Evolutionary conservation across 768 basidiomycete genomes (phyloP).

Genomic region (Podaxis sp.): DNA sequence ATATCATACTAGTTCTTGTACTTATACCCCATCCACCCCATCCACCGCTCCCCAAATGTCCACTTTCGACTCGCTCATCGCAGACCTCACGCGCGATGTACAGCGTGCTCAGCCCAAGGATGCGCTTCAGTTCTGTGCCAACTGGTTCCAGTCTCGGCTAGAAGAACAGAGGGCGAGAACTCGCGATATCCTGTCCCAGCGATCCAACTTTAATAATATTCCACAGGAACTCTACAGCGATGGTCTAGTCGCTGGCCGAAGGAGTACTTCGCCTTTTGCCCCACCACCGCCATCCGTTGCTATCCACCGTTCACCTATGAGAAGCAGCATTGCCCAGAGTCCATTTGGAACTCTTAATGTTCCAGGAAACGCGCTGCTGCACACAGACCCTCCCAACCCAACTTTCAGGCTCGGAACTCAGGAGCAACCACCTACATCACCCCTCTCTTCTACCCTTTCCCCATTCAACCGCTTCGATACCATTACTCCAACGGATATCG

Average conservation of each 20-base stretch:
- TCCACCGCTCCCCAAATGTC: slow-evolving; percentile 39
- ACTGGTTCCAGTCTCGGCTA: slow-evolving; percentile 89
- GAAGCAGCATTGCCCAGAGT: slow-evolving; percentile 54
- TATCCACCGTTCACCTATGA: slow-evolving; percentile 55
- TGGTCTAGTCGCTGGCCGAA: slow-evolving; percentile 30
- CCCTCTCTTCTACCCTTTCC: slow-evolving; percentile 43
- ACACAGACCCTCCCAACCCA: slow-evolving; percentile 50
- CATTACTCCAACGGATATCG: slow-evolving; percentile 44
- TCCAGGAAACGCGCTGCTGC: slow-evolving; percentile 74
- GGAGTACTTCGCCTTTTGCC: slow-evolving; percentile 23
- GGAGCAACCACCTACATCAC: slow-evolving; percentile 61
- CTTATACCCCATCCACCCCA: slow-evolving; percentile 2
- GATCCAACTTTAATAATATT: slow-evolving; percentile 47
- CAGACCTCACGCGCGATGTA: slow-evolving; percentile 83
- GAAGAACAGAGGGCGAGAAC: slow-evolving; percentile 80
- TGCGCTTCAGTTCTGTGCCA: slow-evolving; percentile 88
- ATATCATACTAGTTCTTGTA: not conserved
- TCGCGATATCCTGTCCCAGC: slow-evolving; percentile 60
- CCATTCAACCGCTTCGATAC: slow-evolving; percentile 55
- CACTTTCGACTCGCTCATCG: slow-evolving; percentile 79
- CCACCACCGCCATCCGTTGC: slow-evolving; percentile 54
- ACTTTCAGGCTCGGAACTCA: slow-evolving; percentile 59
- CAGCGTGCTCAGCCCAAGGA: slow-evolving; percentile 87
- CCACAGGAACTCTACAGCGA: slow-evolving; percentile 63
- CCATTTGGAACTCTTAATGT: slow-evolving; percentile 81